Evolutionary conservation across 345 rosid species (phyloP).

Genomic region (Atalantia buxifolia): DNA sequence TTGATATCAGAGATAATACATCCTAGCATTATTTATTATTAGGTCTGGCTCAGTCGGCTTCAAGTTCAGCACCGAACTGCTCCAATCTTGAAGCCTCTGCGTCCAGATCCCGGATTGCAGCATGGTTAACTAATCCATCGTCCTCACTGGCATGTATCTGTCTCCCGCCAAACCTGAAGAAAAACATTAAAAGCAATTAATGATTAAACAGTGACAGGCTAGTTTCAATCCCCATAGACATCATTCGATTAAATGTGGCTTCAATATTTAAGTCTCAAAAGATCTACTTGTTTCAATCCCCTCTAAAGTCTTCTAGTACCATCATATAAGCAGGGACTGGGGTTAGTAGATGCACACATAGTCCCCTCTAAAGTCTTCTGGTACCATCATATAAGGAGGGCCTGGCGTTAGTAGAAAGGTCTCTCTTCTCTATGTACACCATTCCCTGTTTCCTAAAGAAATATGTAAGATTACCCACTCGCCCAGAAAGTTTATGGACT

Average conservation of each 20-base stretch:
- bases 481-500: neutral
- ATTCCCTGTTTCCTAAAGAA: neutral
- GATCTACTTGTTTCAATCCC: too few relatives aligned
- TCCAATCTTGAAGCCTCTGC: conserved; percentile 67
- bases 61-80: conserved; percentile 90
- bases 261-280: neutral
- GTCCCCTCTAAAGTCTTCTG: too few relatives aligned
- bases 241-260: neutral
- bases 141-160: conserved; percentile 81
- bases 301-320: neutral
- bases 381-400: neutral
- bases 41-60: conserved; percentile 48
- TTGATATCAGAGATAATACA: conserved; percentile 1
- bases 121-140: conserved; percentile 80
- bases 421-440: neutral
- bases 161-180: conserved; percentile 79
- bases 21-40: neutral
- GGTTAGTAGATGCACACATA: neutral
- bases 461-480: neutral
- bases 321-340: too few relatives aligned
- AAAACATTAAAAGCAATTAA: neutral
- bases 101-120: conserved; percentile 57
- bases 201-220: neutral
- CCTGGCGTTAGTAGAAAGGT: neutral
- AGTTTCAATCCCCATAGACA: neutral